These are phyloP conservation scores for Podospora tetraspora DNA, from an alignment of 495 filamentous ascomycete genomes.

Conservation along the genomic window DNA sequence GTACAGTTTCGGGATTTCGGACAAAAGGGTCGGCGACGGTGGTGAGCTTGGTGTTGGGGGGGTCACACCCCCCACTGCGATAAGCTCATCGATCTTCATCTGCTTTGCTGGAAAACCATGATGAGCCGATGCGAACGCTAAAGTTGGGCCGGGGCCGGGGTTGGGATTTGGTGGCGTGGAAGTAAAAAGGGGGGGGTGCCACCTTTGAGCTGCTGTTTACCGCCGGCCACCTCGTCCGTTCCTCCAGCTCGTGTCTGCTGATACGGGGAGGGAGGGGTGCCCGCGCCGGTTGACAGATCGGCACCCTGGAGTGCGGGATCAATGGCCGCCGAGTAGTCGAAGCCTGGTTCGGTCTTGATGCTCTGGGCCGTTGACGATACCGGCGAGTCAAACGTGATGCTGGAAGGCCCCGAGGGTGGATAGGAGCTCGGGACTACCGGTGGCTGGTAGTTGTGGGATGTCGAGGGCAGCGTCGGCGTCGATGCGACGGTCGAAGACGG, in stretches of 20 bases:
- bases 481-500: slow-evolving; percentile 28
- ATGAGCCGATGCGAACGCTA: slow-evolving; percentile 41
- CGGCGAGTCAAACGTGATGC: slow-evolving; percentile 32
- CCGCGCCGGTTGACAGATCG: slow-evolving; percentile 24
- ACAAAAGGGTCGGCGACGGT: slow-evolving; percentile 45
- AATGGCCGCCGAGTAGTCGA: slow-evolving; percentile 65
- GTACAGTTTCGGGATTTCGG: slow-evolving; percentile 71
- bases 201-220: slow-evolving; percentile 23
- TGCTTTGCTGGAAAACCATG: slow-evolving; percentile 56
- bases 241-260: slow-evolving; percentile 29
- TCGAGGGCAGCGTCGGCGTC: slow-evolving; percentile 27
- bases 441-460: slow-evolving; percentile 29
- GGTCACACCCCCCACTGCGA: slow-evolving; percentile 57
- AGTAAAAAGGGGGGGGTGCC: slow-evolving; percentile 25
- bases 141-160: slow-evolving; percentile 14
- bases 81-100: slow-evolving; percentile 70
- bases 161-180: slow-evolving; percentile 19
- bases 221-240: slow-evolving; percentile 20
- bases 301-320: slow-evolving; percentile 67
- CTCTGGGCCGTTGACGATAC: slow-evolving; percentile 48
- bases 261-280: slow-evolving; percentile 37
- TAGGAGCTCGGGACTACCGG: slow-evolving; percentile 31
- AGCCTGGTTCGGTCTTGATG: slow-evolving; percentile 52
- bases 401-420: slow-evolving; percentile 22
- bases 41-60: slow-evolving; percentile 57